These are phyloP conservation scores for Dipodascus albidus DNA, from an alignment of 805 yeast species.

Conservation along the genomic window DNA sequence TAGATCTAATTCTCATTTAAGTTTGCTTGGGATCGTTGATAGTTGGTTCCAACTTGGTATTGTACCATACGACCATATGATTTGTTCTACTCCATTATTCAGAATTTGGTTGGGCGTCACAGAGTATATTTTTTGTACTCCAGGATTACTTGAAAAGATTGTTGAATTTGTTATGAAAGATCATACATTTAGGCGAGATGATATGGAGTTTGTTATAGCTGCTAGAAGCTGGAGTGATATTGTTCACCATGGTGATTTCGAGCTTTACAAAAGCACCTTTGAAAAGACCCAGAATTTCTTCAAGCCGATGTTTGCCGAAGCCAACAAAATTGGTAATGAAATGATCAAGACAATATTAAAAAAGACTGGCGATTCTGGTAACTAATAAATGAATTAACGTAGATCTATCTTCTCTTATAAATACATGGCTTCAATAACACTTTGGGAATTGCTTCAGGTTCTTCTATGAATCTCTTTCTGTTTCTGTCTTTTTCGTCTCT, in stretches of 20 bases:
- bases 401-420: constrained; percentile 64
- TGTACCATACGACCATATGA: constrained; percentile 92
- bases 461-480: constrained; percentile 52
- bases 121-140: constrained; percentile 80
- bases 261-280: constrained; percentile 58
- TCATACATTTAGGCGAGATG: constrained; percentile 70
- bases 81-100: constrained; percentile 89
- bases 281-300: constrained; percentile 77
- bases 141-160: constrained; percentile 70
- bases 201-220: constrained; percentile 83
- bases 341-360: constrained; percentile 74
- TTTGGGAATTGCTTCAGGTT: constrained; percentile 28
- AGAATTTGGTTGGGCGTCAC: constrained; percentile 90
- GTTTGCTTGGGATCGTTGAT: constrained; percentile 83
- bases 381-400: background rate
- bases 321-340: constrained; percentile 79
- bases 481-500: constrained; percentile 49
- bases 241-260: constrained; percentile 64
- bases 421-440: constrained; percentile 95
- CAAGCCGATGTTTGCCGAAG: constrained; percentile 77
- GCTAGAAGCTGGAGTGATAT: constrained; percentile 82
- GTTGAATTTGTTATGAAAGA: constrained; percentile 60
- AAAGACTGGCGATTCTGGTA: constrained; percentile 13
- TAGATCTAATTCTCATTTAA: constrained; percentile 76
- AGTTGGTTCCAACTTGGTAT: constrained; percentile 81